Conservation (phyloP, 2,329 filamentous ascomycete species). For the Alternaria rosae region DNA sequence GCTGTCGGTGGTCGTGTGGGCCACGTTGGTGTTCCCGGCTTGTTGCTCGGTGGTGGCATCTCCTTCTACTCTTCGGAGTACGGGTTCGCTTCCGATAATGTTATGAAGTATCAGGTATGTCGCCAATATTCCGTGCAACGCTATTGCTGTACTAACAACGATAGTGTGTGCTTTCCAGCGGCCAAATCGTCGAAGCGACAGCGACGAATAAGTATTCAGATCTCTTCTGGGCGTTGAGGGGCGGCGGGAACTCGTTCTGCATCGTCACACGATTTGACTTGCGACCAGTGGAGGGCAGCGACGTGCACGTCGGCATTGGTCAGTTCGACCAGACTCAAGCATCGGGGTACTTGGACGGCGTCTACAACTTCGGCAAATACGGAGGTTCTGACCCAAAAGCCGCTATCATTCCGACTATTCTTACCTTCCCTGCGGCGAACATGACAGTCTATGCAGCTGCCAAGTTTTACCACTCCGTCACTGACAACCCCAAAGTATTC, state of each 20-base stretch:
- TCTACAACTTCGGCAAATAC: conserved; percentile 29
- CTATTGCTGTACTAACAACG: background rate
- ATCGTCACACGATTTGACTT: conserved; percentile 30
- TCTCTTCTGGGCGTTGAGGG: conserved; percentile 44
- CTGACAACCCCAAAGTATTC: conserved; percentile 18
- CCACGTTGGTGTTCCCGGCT: conserved; percentile 41
- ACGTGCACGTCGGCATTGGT: conserved; percentile 22
- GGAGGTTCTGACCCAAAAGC: conserved; percentile 28
- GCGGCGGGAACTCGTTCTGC: conserved; percentile 37
- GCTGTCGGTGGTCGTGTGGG: conserved; percentile 40
- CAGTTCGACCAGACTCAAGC: conserved; percentile 22
- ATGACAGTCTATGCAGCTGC: conserved; percentile 24
- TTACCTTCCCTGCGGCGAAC: conserved; percentile 19
- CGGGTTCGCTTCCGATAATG: conserved; percentile 30
- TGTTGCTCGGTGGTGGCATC: conserved; percentile 37
- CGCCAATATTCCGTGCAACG: fast-evolving
- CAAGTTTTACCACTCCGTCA: conserved; percentile 30
- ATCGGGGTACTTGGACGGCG: conserved; percentile 26
- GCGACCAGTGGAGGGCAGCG: conserved; percentile 10
- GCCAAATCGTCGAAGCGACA: conserved; percentile 29
- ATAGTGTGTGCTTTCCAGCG: conserved; percentile 35
- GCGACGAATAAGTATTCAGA: conserved; percentile 34
- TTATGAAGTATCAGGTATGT: conserved; percentile 30
- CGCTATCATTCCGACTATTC: conserved; percentile 29
- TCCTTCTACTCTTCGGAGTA: conserved; percentile 29